phyloP scores from a whole-genome alignment of 495 filamentous ascomycete species.

The Penicillium riverlandense region DNA sequence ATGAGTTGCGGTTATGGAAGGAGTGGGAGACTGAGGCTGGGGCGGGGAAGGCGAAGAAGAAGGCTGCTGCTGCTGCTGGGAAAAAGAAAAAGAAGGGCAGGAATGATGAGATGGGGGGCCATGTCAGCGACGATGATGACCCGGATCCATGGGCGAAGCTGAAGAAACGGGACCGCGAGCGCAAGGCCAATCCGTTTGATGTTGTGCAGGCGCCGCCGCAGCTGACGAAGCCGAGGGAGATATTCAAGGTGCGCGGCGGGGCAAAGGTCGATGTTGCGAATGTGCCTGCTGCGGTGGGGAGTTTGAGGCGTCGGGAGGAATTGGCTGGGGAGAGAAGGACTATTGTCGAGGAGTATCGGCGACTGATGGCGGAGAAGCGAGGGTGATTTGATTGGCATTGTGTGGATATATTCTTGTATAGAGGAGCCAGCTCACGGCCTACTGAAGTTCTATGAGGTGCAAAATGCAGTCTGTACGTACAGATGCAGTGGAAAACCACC shows the following conservation, averaged over 20 bases:
- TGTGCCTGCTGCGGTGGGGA: slow-evolving; percentile 70
- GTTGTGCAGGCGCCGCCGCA: slow-evolving; percentile 76
- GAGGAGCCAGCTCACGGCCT: too few relatives aligned
- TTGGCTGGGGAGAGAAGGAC: slow-evolving; percentile 64
- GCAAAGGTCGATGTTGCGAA: slow-evolving; percentile 65
- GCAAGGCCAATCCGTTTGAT: slow-evolving; percentile 57
- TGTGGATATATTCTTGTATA: not conserved
- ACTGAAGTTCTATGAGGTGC: slow-evolving; percentile 11
- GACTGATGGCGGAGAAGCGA: slow-evolving; percentile 67
- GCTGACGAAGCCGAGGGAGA: slow-evolving; percentile 59
- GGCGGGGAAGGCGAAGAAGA: slow-evolving; percentile 53
- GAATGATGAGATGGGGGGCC: slow-evolving; percentile 3
- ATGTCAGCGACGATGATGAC: slow-evolving; percentile 34
- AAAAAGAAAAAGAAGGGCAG: slow-evolving; percentile 19
- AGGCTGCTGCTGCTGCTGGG: slow-evolving; percentile 20
- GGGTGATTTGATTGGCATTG: slow-evolving; percentile 4
- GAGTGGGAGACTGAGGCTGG: slow-evolving; percentile 41
- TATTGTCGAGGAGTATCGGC: slow-evolving; percentile 76
- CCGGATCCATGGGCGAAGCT: slow-evolving; percentile 81
- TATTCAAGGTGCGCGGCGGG: slow-evolving; percentile 60
- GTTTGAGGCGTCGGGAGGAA: slow-evolving; percentile 76
- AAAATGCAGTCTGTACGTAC: not conserved
- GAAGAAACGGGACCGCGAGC: slow-evolving; percentile 50
- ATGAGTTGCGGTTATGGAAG: slow-evolving; percentile 39
- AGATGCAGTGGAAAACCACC: slow-evolving; percentile 9